These are phyloP conservation scores for Sporisorium graminicola DNA, from an alignment of 1,284 basidiomycete species.

Conservation along the genomic window DNA sequence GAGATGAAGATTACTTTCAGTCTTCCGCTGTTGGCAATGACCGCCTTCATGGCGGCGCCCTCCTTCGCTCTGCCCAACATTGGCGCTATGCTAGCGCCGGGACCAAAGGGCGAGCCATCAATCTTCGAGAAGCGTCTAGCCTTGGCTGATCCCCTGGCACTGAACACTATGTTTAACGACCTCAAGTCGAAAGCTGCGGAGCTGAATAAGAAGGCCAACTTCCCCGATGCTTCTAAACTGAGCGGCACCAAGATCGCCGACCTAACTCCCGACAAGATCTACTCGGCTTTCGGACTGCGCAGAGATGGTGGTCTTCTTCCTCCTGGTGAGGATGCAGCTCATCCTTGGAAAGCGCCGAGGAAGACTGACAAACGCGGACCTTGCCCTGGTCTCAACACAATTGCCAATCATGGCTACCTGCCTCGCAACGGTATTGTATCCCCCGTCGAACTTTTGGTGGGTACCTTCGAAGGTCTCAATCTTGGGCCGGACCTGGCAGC, in stretches of 20 bases:
- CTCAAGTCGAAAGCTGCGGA: conserved; percentile 11
- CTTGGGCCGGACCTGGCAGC: conserved; percentile 63
- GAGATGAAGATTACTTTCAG: conserved; percentile 20
- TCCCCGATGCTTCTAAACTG: background rate
- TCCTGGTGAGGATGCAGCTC: conserved; percentile 17
- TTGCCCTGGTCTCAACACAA: conserved; percentile 69
- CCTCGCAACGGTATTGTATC: conserved; percentile 64
- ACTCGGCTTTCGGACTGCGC: conserved; percentile 10
- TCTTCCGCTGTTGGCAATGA: conserved; percentile 5
- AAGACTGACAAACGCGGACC: conserved; percentile 50
- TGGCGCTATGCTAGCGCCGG: conserved; percentile 17
- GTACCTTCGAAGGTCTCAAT: conserved; percentile 47
- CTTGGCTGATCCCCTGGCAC: conserved; percentile 4
- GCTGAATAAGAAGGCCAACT: conserved; percentile 8
- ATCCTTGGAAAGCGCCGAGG: conserved; percentile 27
- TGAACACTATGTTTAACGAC: conserved; percentile 9
- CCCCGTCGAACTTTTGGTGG: conserved; percentile 51
- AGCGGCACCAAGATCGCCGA: conserved; percentile 16
- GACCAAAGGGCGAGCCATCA: conserved; percentile 24
- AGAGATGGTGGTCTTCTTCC: conserved; percentile 14
- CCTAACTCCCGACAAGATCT: conserved; percentile 28
- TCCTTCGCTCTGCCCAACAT: conserved; percentile 24
- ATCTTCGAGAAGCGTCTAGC: conserved; percentile 24
- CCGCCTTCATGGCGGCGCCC: conserved; percentile 7
- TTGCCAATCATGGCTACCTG: conserved; percentile 64